Conservation (phyloP, 495 filamentous ascomycete genomes). For the Clavariopsis aquatica region DNA sequence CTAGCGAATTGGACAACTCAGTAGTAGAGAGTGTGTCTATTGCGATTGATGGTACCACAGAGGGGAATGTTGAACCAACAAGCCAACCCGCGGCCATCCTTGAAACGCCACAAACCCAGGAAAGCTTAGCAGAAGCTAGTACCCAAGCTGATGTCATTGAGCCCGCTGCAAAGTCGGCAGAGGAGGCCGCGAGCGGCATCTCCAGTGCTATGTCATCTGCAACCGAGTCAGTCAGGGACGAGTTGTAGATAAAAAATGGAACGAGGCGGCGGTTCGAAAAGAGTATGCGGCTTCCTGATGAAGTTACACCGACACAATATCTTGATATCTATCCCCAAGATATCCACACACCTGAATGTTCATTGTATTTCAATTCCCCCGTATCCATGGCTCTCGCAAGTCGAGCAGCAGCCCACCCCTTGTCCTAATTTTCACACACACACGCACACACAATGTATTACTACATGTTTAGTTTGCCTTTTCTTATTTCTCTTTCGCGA, state of each 20-base stretch:
- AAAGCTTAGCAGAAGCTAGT: slow-evolving; percentile 52
- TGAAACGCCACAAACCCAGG: slow-evolving; percentile 54
- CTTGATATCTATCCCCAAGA: background rate
- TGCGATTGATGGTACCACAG: slow-evolving; percentile 61
- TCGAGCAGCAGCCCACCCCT: background rate
- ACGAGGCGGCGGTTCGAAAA: background rate
- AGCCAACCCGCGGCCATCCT: slow-evolving; percentile 59
- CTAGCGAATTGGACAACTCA: slow-evolving; percentile 57
- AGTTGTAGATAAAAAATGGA: slow-evolving; percentile 30
- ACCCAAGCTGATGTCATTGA: slow-evolving; percentile 54
- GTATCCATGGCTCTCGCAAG: background rate
- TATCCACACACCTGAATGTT: background rate
- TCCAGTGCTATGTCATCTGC: slow-evolving; percentile 47
- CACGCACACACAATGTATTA: background rate
- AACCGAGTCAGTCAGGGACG: slow-evolving; percentile 35
- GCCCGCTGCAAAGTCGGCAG: slow-evolving; percentile 52
- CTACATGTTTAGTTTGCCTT: background rate
- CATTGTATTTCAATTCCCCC: background rate
- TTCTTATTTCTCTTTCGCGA: background rate
- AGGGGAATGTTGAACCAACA: slow-evolving; percentile 57
- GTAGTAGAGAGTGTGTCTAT: slow-evolving; percentile 62
- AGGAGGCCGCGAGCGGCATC: slow-evolving; percentile 47
- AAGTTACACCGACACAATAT: background rate
- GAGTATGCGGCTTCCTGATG: background rate
- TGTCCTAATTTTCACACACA: no score